Conservation (phyloP, 129 eudicot species). For the Tagetes patula region DNA sequence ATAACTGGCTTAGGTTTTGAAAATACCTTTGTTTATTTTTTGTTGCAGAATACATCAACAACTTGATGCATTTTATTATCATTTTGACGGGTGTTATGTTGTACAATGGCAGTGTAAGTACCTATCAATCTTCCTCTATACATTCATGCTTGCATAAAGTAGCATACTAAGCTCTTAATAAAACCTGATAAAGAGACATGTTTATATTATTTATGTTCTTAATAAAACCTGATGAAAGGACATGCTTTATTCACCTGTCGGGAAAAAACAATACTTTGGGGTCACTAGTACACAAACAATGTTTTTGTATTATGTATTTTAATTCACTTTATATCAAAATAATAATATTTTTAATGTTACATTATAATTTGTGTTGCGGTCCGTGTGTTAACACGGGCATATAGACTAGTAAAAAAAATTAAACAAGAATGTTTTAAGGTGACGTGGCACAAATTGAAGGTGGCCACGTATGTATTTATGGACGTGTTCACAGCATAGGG, state of each 20-base stretch:
- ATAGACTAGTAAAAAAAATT: too few species aligned
- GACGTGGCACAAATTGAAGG: too few species aligned
- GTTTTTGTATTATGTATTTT: too few species aligned
- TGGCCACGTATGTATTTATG: too few species aligned
- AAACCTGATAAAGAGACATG: not conserved
- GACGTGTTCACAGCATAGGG: too few species aligned
- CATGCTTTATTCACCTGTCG: not conserved
- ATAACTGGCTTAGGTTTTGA: not conserved
- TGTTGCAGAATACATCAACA: constrained; percentile 29
- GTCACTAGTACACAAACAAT: too few species aligned
- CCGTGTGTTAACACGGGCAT: too few species aligned
- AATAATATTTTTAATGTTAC: too few species aligned
- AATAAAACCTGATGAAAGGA: not conserved
- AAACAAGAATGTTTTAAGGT: too few species aligned
- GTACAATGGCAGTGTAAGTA: constrained; percentile 17
- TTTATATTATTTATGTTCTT: not conserved
- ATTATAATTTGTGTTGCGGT: too few species aligned
- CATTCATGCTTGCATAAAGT: not conserved
- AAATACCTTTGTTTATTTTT: not conserved
- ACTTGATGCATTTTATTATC: constrained; percentile 22
- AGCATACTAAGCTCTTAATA: not conserved
- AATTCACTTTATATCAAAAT: too few species aligned
- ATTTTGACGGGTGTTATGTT: not conserved
- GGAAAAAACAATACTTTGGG: too few species aligned
- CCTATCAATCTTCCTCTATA: not conserved